Base-by-base conservation (phyloP, 2,329 filamentous ascomycete species). In the Paracoccidioides brasiliensis region DNA sequence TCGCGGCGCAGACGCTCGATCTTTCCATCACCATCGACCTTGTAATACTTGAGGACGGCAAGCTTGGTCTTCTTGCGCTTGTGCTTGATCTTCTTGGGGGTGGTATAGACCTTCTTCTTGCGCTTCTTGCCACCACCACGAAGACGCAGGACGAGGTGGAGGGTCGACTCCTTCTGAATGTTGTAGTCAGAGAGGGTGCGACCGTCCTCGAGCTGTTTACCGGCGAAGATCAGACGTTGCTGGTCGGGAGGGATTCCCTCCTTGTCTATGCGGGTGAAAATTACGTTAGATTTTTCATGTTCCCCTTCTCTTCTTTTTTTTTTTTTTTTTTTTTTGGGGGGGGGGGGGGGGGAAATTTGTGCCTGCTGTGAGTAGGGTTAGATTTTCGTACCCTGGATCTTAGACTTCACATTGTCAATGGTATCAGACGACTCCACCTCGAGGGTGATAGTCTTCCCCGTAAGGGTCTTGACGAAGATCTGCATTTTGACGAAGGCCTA, bases 51-150 rank as follows among this genome's bases (percentile, higher is more conserved):
- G 78, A 98, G 90, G 69, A 98, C 91, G 72, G 93, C 93, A 77
- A 98, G 81, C 87, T 98, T 98, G 85, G 88, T 95, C 91, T 98
- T 98, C 90, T 97, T 98, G 82, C 90, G 87, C 90, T 98, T 98
- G 86, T 98, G 93, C 93, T 98, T 98, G 87, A 98, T 98, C 90
- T 98, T 98, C 90, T 98, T 98, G 77, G 93, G 93, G 72, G 93
- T 98, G 76, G 89, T 97, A 88, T 98, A 98, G 69, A 98, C 93
- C 90, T 98, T 98, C 90, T 95, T 95, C 89, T 98, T 98, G 79
- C 94, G 85, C 88, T 97, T 96, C 90, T 98, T 98, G 74, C 78
- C 90, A 78, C 91, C 93, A 83, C 93, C 93, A 83, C 91, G 93
- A 61, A 98, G 90, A 74, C 93, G 89, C 69, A 98, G 86, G 70